Percentiles rank a stretch among this genome's conserved stretches.
Evolutionary conservation across 1,284 basidiomycete genomes (phyloP).

Genomic region (Puccinia triticina): DNA sequence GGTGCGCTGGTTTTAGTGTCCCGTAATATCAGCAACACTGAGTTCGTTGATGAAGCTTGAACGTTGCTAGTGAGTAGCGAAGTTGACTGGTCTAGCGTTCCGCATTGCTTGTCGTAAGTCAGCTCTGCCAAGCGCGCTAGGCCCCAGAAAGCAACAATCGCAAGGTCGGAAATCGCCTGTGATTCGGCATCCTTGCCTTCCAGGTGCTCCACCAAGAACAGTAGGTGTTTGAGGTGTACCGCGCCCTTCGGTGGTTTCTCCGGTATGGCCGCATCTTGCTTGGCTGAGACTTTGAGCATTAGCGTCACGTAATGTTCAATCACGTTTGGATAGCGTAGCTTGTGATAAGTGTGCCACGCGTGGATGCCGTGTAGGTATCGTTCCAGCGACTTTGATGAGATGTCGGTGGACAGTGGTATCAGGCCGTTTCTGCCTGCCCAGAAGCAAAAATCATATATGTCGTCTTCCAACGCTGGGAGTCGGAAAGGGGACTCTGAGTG

Average conservation of each 20-base stretch:
- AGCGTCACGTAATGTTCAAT: not conserved
- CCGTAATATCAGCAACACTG: not conserved
- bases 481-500: not conserved
- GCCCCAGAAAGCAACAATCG: conserved; percentile 4
- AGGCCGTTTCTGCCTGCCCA: too few relatives aligned
- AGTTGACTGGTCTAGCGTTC: not conserved
- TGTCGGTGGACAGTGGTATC: not conserved
- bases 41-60: not conserved
- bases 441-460: not conserved
- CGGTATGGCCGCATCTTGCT: not conserved
- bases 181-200: too few relatives aligned
- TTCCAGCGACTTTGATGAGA: not conserved
- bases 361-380: not conserved
- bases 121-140: not conserved
- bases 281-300: not conserved
- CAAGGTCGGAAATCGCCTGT: not conserved
- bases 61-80: not conserved
- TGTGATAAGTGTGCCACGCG: too few relatives aligned
- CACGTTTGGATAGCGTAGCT: not conserved
- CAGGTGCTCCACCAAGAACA: not conserved
- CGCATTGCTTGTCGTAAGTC: not conserved
- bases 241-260: not conserved
- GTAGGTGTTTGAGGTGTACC: not conserved
- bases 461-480: not conserved
- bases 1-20: not conserved